Percentiles rank a stretch among this genome's conserved stretches.
These are phyloP conservation scores for Pilasporangium apinafurcum DNA, from an alignment of 352 stramenopile genomes.

Conservation along the genomic window DNA sequence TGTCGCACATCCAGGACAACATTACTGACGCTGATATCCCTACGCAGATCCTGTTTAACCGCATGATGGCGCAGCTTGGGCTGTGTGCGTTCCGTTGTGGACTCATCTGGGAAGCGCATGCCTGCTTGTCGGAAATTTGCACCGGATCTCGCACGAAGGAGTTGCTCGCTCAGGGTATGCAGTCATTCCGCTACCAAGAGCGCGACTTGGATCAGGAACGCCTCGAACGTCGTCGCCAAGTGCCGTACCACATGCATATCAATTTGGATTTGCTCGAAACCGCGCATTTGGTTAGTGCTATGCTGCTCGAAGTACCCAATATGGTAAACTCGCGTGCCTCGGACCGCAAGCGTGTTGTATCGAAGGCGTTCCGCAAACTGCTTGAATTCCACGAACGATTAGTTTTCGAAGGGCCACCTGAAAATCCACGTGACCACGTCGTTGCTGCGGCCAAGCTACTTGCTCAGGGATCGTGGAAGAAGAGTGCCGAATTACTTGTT, in stretches of 20 bases:
- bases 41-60: conserved; percentile 98
- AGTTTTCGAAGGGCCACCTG: conserved; percentile 96
- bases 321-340: conserved; percentile 88
- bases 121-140: conserved; percentile 97
- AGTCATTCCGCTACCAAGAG: conserved; percentile 90
- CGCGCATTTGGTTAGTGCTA: conserved; percentile 96
- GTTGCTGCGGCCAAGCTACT: conserved; percentile 94
- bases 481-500: conserved; percentile 83
- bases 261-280: conserved; percentile 98
- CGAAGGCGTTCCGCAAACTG: conserved; percentile 93
- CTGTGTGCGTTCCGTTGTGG: conserved; percentile 96
- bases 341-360: conserved; percentile 88
- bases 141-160: conserved; percentile 91
- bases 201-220: conserved; percentile 97
- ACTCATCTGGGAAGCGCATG: conserved; percentile 94
- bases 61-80: conserved; percentile 90
- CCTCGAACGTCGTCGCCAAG: conserved; percentile 93
- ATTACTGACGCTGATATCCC: conserved; percentile 90
- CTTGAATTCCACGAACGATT: conserved; percentile 87
- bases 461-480: conserved; percentile 94
- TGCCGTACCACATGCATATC: conserved; percentile 99
- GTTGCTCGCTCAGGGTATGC: conserved; percentile 95
- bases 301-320: conserved; percentile 98
- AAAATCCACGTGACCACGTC: conserved; percentile 97
- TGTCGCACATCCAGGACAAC: conserved; percentile 98